Conservation (phyloP, 345 rosid genomes). For the Hirschfeldia incana region DNA sequence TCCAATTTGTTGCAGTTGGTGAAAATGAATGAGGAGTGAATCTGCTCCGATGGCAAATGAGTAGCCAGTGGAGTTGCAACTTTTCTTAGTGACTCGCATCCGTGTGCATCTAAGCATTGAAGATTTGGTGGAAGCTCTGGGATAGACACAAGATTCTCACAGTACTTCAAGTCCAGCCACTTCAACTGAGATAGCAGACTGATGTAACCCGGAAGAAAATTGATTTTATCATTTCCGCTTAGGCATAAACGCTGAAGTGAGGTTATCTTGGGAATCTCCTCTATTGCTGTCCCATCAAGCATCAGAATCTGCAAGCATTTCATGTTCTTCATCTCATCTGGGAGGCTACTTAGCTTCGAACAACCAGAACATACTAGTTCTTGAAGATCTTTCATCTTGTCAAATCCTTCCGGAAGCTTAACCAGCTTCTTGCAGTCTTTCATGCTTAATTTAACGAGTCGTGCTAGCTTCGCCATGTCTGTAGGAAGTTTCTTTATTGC, state of each 20-base stretch:
- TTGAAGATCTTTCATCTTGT: not conserved
- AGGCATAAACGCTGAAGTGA: not conserved
- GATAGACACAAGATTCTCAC: not conserved
- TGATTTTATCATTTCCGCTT: not conserved
- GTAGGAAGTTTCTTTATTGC: not conserved
- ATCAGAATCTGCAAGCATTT: not conserved
- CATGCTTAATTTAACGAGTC: not conserved
- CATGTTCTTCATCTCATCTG: not conserved
- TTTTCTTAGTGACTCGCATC: not conserved
- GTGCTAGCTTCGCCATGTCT: not conserved
- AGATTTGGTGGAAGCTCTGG: constrained; percentile 1
- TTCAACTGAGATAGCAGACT: not conserved
- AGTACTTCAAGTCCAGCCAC: not conserved
- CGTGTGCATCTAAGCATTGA: not conserved
- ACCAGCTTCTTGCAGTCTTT: not conserved
- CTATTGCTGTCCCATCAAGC: not conserved
- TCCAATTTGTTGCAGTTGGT: not conserved
- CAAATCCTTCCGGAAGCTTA: not conserved
- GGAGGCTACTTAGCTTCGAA: not conserved
- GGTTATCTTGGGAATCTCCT: not conserved
- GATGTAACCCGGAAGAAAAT: not conserved
- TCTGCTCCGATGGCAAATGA: not conserved
- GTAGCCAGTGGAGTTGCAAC: not conserved
- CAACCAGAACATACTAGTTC: not conserved
- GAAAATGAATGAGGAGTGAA: not conserved